A percentile compares a stretch with the other conserved stretches of the same genome.
Conservation (phyloP, 2,329 filamentous ascomycete species). For the Fonsecaea erecta region DNA sequence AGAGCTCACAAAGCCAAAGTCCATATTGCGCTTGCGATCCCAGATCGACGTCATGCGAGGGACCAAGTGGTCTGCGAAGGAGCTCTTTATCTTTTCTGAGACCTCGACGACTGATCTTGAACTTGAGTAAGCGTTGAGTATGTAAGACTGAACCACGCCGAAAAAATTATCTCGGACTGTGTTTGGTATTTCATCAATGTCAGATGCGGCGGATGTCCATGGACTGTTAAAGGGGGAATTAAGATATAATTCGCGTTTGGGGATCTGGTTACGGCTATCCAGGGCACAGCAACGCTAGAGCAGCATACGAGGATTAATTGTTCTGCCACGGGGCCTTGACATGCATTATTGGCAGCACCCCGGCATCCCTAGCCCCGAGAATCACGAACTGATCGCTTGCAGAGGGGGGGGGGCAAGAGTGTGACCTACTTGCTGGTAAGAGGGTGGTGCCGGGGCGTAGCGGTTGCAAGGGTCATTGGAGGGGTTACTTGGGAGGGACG, state of each 20-base stretch:
- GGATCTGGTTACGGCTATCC: constrained; percentile 23
- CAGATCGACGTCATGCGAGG: constrained; percentile 26
- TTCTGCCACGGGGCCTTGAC: constrained; percentile 29
- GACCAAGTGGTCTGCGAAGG: constrained; percentile 3
- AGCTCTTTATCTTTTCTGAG: constrained; percentile 17
- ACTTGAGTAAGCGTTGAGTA: constrained; percentile 28
- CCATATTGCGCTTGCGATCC: constrained; percentile 29
- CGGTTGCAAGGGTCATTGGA: constrained; percentile 1
- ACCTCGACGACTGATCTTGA: constrained; percentile 9
- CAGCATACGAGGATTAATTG: constrained; percentile 27
- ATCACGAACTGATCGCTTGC: constrained; percentile 16
- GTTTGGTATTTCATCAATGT: constrained; percentile 28
- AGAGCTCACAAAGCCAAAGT: constrained; percentile 36
- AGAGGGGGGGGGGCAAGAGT: no score
- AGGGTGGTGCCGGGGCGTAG: constrained; percentile 5
- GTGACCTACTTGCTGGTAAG: neutral
- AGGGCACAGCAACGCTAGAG: constrained; percentile 22
- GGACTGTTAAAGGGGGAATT: constrained; percentile 18
- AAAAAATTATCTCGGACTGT: constrained; percentile 14
- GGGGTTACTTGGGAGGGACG: neutral
- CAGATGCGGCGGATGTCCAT: constrained; percentile 20
- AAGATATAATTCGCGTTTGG: constrained; percentile 27
- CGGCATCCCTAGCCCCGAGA: constrained; percentile 17
- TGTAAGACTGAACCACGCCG: constrained; percentile 2
- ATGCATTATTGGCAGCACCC: constrained; percentile 7